These are phyloP conservation scores for Yarrowia osloensis DNA, from an alignment of 805 yeast genomes.

Conservation along the genomic window DNA sequence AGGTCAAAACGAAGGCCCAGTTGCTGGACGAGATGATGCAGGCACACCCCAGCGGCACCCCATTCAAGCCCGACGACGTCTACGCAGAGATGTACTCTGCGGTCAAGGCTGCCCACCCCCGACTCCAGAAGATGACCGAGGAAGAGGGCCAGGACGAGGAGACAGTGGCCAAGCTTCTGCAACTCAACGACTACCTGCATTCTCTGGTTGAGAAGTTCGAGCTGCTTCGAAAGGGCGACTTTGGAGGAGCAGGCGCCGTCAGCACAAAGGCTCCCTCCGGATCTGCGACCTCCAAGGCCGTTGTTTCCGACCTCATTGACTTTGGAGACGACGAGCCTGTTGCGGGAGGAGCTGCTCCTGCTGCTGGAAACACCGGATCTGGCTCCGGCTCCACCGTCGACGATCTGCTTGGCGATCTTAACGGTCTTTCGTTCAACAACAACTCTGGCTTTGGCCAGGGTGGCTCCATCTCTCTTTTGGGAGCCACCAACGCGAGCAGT, in stretches of 20 bases:
- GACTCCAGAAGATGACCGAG: conserved; percentile 82
- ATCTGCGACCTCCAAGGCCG: conserved; percentile 30
- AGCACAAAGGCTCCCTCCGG: conserved; percentile 46
- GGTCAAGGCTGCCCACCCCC: conserved; percentile 82
- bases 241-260: conserved; percentile 53
- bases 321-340: conserved; percentile 57
- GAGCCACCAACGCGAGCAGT: conserved; percentile 38
- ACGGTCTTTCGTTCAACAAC: conserved; percentile 61
- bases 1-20: conserved; percentile 81
- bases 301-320: conserved; percentile 57
- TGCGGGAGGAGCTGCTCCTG: conserved; percentile 20
- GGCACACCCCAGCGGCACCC: conserved; percentile 14
- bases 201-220: conserved; percentile 66
- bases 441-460: conserved; percentile 53
- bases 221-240: conserved; percentile 64
- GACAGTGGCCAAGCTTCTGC: conserved; percentile 63
- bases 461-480: conserved; percentile 52
- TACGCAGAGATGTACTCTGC: conserved; percentile 73
- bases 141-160: conserved; percentile 62
- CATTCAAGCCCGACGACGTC: conserved; percentile 58
- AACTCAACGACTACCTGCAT: conserved; percentile 75
- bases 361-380: conserved; percentile 32
- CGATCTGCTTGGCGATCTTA: conserved; percentile 75
- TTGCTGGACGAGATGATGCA: conserved; percentile 82
- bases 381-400: conserved; percentile 49